Base-by-base conservation (phyloP, 305 asterid species). In the Plantago lanceolata region DNA sequence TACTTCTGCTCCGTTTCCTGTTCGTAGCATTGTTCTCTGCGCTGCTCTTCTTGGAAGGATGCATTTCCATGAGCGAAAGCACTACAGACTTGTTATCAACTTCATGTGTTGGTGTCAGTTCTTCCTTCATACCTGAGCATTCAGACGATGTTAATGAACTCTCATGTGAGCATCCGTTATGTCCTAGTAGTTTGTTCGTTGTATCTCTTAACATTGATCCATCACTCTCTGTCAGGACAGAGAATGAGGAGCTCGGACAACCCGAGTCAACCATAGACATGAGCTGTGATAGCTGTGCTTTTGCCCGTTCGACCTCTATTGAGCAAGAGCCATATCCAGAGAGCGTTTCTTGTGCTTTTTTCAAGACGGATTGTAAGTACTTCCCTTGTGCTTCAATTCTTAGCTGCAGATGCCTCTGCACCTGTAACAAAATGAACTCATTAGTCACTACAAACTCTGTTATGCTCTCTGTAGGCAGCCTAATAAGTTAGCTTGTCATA, bases 381-480 rank as follows among this genome's bases (percentile, higher is more conserved):
- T 83, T 92, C 21, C 98, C 97, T 71, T 92, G 98, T 12, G 98
- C 93, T 76, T 89, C 98, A 48, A 92, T 92, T 64, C 97, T 70
- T 66, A 85, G 71, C 75, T 87, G 98, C 77, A 92, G 57, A 76
- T 81, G 96, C 51, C 81, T 82, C 71, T 89, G 98, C 60, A 92
- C 98, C 97, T 87, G 79, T 44, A 59, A 58, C 17, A 26, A 53
- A 24, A 26, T 55, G 37, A 55, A 55, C 7, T 33, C 9, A 6
- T 33, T 33, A 55, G 31, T 9, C 20, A 8, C 13, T 26, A 24
- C 8, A 19, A 55, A 15, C 21, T 6, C 5, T 19, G 19, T 17
- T 14, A 55, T 37, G 14, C n/a, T 6, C 31, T 55, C 14, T 24
- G 20, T 26, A 16, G 14, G 8, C 19, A 11, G 19, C 16, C 18